Base-by-base conservation (phyloP, 331 rosid species). In the Pyrus hybrid region DNA sequence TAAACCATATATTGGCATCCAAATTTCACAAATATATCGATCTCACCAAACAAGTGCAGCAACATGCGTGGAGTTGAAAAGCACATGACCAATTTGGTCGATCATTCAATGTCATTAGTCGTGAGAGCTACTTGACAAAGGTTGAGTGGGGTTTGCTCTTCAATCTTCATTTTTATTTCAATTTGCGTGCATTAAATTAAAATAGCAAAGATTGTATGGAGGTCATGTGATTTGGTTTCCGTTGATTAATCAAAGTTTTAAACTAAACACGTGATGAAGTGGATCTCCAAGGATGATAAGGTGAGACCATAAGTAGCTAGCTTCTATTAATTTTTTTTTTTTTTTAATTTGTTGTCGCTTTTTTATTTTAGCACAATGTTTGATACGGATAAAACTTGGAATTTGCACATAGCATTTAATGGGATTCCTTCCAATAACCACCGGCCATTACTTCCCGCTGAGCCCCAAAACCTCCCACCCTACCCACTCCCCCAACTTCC, bases 351-450 rank as follows among this genome's bases (percentile, higher is more conserved):
- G 2, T 9, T 37, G 0, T 37, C 43, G 0, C 43, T 8, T 37
- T 37, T 37, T 37, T 3, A 2, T 37, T 37, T 37, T 37, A 0
- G 0, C 43, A 9, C 43, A 35, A 35, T 35, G 11, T 33, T 7
- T 35, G 2, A 35, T 35, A 8, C 41, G 6, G 43, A 37, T 49
- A 76, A 72, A 58, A 63, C 7, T 67, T 49, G 73, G 65, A 58
- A 73, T 51, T 66, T 28, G 41, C 13, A 76, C 76, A 21, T 0
- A 8, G 78, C 87, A 83, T 89, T 84, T 72, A 79, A 73, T 84
- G n/a, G 85, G 71, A 79, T 28, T 76, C 83, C 84, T 28, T 76
- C 83, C 84, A 57, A 75, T 47, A 13, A 21, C 21, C 83, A 76
- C 54, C 77, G 72, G 79, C 76, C 84, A 26, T 62, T 79, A 69